Percentiles rank a stretch among this genome's conserved stretches.
phyloP scores from a whole-genome alignment of 495 filamentous ascomycete genomes.

The Astrocystis sublimbata region DNA sequence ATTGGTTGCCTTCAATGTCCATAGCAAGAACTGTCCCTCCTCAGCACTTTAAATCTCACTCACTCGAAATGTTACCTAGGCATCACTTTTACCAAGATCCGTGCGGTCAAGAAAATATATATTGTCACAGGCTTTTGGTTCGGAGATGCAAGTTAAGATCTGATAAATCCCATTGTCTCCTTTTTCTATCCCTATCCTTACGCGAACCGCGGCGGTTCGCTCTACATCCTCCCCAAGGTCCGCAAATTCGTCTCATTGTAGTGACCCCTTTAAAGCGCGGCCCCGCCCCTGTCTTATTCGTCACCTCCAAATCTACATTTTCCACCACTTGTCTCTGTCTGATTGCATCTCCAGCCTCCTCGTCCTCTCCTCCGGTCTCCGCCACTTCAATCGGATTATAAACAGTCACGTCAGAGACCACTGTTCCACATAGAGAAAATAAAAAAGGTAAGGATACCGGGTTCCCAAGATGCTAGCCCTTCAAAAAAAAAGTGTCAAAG shows the following conservation, averaged over 20 bases:
- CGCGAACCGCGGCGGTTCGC: conserved; percentile 25
- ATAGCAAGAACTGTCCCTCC: no score
- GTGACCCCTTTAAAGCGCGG: conserved; percentile 20
- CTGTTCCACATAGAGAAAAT: conserved; percentile 31
- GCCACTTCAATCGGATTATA: conserved; percentile 28
- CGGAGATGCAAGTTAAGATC: conserved; percentile 1
- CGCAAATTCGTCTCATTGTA: conserved; percentile 29
- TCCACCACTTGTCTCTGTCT: background rate
- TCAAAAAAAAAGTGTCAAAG: no score
- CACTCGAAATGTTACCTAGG: no score
- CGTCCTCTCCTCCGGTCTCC: background rate
- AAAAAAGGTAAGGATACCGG: conserved; percentile 33
- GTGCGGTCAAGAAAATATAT: no score
- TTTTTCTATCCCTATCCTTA: conserved; percentile 30
- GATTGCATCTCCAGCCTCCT: no score
- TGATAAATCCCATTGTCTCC: conserved; percentile 30
- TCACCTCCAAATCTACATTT: conserved; percentile 18
- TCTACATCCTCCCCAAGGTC: conserved; percentile 21
- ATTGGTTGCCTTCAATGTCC: no score
- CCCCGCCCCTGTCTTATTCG: conserved; percentile 9
- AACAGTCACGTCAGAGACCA: conserved; percentile 30
- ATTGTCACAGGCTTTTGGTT: background rate
- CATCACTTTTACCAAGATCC: no score
- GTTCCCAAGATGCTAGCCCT: conserved; percentile 36
- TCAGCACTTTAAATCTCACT: no score